Base-by-base conservation (phyloP, 768 basidiomycete species). In the Kwoniella shandongensis region DNA sequence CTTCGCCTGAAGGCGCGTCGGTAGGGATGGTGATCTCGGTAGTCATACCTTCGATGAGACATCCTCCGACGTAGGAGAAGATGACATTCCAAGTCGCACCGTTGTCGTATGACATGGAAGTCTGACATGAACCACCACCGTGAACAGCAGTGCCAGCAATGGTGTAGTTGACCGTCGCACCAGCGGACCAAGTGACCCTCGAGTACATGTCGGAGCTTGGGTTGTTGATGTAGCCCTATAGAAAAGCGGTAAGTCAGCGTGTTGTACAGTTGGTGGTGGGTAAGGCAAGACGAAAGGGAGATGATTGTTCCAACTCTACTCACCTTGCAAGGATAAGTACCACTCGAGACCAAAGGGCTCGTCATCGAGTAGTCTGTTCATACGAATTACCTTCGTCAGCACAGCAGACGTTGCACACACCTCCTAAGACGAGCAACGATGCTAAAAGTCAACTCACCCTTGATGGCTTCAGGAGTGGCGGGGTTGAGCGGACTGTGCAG, bases 11-110 rank as follows among this genome's bases (percentile, higher is more conserved):
- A 1, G 78, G 78, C 0, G 77, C 70, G 15, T 72, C 59, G 2
- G 26, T 25, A 1, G 79, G 78, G 40, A 79, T 72, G 6, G 63
- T 58, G 18, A 79, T 62, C n/a, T 63, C 49, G 54, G 69, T 70
- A 4, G 51, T 63, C 27, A 49, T 38, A 17, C 57, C 59, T 26
- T 66, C 61, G 41, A 75, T 52, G 26, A 75, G 58, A 52, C 77
- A 79, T 4, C 78, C 78, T 6, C 78, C 79, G 15, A 78, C 67
- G 35, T 72, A 48, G 13, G 65, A 66, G 35, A 65, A 60, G 47
- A 79, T 77, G 48, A 78, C 77, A 27, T 73, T 71, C 65, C 77
- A 79, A 5, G 73, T 77, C 23, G 53, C 56, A n/a, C 79, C 79
- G 42, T 72, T 57, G 55, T 79, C 79, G 67, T 79, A 79, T 17